These are phyloP conservation scores for Notholithocarpus densiflorus DNA, from an alignment of 306 rosid genomes.

Conservation along the genomic window DNA sequence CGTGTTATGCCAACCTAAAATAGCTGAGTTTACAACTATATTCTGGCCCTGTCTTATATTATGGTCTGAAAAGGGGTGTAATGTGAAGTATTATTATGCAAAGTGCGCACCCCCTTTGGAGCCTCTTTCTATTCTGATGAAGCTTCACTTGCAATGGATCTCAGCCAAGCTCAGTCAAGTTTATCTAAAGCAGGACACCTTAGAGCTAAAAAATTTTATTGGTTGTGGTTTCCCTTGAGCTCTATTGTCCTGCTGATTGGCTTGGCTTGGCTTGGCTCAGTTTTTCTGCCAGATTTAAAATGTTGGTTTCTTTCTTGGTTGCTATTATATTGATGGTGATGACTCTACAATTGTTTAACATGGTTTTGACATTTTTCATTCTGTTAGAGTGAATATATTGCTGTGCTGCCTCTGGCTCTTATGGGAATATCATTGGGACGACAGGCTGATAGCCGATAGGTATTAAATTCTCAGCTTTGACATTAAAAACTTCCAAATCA, in stretches of 20 bases:
- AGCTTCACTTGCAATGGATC: too few species aligned
- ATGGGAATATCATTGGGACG: slow-evolving; percentile 45
- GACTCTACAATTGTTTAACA: slow-evolving; percentile 28
- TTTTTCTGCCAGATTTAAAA: too few species aligned
- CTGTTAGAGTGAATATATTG: slow-evolving; percentile 39
- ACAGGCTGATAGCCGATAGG: slow-evolving; percentile 41
- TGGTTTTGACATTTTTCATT: slow-evolving; percentile 24
- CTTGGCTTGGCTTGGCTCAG: background rate
- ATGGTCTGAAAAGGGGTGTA: too few species aligned
- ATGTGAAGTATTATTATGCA: too few species aligned
- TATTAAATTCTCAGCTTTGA: slow-evolving; percentile 41
- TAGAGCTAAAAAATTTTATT: background rate
- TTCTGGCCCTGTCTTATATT: too few species aligned
- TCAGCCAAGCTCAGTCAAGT: too few species aligned
- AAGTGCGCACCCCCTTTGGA: too few species aligned
- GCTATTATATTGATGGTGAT: slow-evolving; percentile 3
- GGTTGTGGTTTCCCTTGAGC: background rate
- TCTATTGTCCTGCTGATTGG: background rate
- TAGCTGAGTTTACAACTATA: too few species aligned
- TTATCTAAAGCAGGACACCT: background rate
- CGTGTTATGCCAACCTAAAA: too few species aligned
- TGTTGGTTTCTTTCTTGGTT: background rate
- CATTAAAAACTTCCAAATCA: slow-evolving; percentile 29
- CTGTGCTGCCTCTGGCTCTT: slow-evolving; percentile 43
- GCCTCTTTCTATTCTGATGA: too few species aligned